Evolutionary conservation across 352 stramenopile genomes (phyloP), one percentile per base, ranked within the genome.

Genomic region (Pythium rhizo-oryzae): DNA sequence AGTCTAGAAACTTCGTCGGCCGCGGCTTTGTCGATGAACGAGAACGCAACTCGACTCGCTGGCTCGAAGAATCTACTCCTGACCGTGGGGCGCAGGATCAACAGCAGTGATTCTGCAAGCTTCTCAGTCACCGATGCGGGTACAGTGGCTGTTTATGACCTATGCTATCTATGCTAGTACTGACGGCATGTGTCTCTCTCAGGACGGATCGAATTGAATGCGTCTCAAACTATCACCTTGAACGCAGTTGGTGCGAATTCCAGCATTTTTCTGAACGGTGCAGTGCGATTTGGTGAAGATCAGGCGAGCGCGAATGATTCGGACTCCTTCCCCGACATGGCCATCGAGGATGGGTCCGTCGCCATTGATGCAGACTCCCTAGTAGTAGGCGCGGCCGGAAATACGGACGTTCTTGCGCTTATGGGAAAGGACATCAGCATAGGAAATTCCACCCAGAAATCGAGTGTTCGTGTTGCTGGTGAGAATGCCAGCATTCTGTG

Each of bases 341-440:
- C 33, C 0, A 44, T 74, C 37, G 37, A 64, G 3, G 61, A 74
- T 23, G 60, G 61, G 9, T 28, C 21, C 4, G 19, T 74, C 7
- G 21, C 49, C 4, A 65, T 76, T 19, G 65, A 71, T 21, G 59
- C 57, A 3, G 44, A 71, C 4, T 56, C 57, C 19, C 24, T 79
- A 1, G 35, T 43, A 2, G n/a, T 79, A 19, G 72, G 72, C 39
- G 50, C 30, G 33, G 41, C 51, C 4, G 62, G 61, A 24, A 53
- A 53, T 15, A 79, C 72, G 0, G 53, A 65, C 6, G 4, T 13
- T 5, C 33, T 71, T 13, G 8, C 44, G 23, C 21, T 76, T 2
- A 30, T 59, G 33, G 57, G 57, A 37, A 46, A 64, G 9, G 21
- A 60, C 0, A 61, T 76, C 49, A 58, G 59, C 13, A 64, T 79